Conservation (phyloP, 2,329 filamentous ascomycete genomes). For the Diaporthe humulicola region DNA sequence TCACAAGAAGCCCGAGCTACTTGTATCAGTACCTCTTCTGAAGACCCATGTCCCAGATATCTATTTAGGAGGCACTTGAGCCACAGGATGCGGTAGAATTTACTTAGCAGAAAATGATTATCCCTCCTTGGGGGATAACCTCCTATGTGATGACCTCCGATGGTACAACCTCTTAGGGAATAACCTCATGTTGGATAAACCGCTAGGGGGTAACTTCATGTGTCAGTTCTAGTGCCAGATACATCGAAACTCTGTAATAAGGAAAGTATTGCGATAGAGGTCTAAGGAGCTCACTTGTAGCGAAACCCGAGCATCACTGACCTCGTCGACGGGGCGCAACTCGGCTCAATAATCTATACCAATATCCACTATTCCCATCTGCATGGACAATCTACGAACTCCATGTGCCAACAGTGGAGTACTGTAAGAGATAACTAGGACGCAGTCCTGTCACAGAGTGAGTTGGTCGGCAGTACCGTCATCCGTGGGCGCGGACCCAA, state of each 20-base stretch:
- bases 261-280: not conserved
- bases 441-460: not conserved
- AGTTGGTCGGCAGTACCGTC: not conserved
- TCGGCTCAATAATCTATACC: not conserved
- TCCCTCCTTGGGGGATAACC: not conserved
- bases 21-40: no score
- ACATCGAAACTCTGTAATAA: not conserved
- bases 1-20: not conserved
- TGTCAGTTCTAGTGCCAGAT: no score
- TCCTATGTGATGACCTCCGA: no score
- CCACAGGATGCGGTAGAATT: not conserved
- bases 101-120: not conserved
- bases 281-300: not conserved
- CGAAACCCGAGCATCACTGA: not conserved
- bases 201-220: no score
- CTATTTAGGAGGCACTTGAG: not conserved
- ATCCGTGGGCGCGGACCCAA: not conserved
- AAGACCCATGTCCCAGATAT: not conserved
- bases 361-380: not conserved
- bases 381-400: not conserved
- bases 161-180: no score
- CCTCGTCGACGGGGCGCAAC: not conserved
- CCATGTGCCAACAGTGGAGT: not conserved
- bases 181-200: no score
- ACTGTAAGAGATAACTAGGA: not conserved